phyloP scores from a whole-genome alignment of 1,284 basidiomycete species.

The Pseudozyma hubeiensis region DNA sequence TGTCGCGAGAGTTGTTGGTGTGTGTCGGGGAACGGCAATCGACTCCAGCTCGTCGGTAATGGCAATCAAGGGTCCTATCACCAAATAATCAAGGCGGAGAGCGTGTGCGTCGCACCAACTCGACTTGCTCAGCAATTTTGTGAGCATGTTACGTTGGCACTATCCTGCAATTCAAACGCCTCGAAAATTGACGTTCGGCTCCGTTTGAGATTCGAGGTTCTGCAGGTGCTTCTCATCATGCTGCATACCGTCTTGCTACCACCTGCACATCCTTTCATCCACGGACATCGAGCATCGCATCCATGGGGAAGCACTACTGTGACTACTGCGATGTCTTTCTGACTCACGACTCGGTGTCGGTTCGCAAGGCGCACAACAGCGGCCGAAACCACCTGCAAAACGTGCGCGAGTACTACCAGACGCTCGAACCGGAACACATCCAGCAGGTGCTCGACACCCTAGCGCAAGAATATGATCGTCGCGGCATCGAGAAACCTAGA shows the following conservation, averaged over 20 bases:
- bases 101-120: too few species aligned
- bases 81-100: too few species aligned
- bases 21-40: too few species aligned
- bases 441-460: slow-evolving; percentile 97
- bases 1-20: too few species aligned
- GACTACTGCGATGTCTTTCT: slow-evolving; percentile 68
- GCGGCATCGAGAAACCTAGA: slow-evolving; percentile 52
- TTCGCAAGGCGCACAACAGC: slow-evolving; percentile 96
- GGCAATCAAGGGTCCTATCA: too few species aligned
- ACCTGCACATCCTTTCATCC: neutral
- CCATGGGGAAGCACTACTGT: slow-evolving; percentile 67
- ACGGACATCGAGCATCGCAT: neutral
- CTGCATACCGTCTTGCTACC: neutral
- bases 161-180: too few species aligned
- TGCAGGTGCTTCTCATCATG: neutral
- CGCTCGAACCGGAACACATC: slow-evolving; percentile 93
- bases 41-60: too few species aligned
- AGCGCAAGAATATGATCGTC: slow-evolving; percentile 82
- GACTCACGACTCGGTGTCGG: slow-evolving; percentile 70
- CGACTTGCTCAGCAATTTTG: too few species aligned
- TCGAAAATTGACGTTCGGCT: neutral
- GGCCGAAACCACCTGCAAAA: slow-evolving; percentile 96
- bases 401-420: slow-evolving; percentile 96
- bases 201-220: neutral
- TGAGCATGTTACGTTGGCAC: too few species aligned